Evolutionary conservation across 768 basidiomycete genomes (phyloP), one percentile per base, ranked within the genome.

Genomic region (Pleurotus platypus): DNA sequence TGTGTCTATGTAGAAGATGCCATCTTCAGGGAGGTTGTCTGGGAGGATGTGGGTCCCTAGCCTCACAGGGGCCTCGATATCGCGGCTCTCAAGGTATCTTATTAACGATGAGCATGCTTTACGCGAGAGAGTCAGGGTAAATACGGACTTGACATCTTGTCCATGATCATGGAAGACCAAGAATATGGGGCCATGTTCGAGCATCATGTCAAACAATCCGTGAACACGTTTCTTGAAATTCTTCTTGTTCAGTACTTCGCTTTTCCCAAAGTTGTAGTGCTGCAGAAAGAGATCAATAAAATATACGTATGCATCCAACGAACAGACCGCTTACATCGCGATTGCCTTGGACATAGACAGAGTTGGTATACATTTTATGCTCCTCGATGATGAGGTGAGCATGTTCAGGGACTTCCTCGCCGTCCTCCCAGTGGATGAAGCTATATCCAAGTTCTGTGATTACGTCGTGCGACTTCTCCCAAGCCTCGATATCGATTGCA

Each of bases 381-480:
- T 91, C 88, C 50, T 83, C 75, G 16, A 91, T 79, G 57, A 88
- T 82, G 40, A 85, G 70, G 66, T 91, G 88, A 0, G 80, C 85
- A 43, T 72, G 63, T 50, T 84, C 78, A 38, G 73, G 72, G 40
- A 83, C 63, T 64, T 75, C 75, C 42, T 73, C 43, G 3, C 78
- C 84, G 22, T 78, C 72, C 49, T 81, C 72, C 83, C 86, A 91
- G 7, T 71, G 74, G 27, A 86, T 62, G 7, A 74, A 64, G 62
- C 84, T 83, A 79, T 83, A 93, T n/a, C 93, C 93, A 62, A 91
- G 87, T 67, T 95, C 93, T 22, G 89, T 92, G 60, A 93, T 75
- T 18, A 86, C 60, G 1, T 72, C 80, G 63, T 91, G 88, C 43
- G 91, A 89, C 42, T 70, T 69, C 65, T 94, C 92, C 90, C 90